Evolutionary conservation across 2,329 filamentous ascomycete genomes (phyloP).

Genomic region (Arachnomyces sp.): DNA sequence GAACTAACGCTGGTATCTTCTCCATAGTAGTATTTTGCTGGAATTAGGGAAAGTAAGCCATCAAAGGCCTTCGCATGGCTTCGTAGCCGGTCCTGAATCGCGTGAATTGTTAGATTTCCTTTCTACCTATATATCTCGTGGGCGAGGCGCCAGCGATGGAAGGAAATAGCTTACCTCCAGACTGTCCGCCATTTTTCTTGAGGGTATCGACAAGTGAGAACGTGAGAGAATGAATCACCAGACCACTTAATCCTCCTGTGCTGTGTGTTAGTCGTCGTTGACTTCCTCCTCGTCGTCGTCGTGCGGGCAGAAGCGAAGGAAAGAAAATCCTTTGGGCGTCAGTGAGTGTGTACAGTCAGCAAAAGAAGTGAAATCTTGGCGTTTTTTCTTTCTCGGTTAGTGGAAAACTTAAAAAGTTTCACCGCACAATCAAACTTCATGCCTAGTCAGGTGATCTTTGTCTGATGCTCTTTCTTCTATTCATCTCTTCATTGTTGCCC

Average conservation of each 20-base stretch:
- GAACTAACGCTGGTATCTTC: constrained; percentile 75
- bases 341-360: constrained; percentile 3
- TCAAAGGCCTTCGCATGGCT: constrained; percentile 67
- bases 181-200: constrained; percentile 12
- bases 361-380: constrained; percentile 13
- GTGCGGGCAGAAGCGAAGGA: neutral
- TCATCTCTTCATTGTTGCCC: no score
- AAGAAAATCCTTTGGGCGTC: constrained; percentile 7
- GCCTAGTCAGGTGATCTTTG: no score
- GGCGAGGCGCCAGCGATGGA: neutral
- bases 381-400: constrained; percentile 5
- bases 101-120: constrained; percentile 17
- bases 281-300: neutral
- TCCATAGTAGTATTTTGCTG: constrained; percentile 83
- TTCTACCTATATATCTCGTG: neutral
- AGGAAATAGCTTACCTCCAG: constrained; percentile 12
- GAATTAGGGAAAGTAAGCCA: constrained; percentile 76
- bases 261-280: neutral
- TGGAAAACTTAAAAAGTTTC: no score
- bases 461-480: no score
- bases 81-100: constrained; percentile 38
- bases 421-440: no score
- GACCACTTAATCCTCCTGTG: neutral
- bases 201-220: neutral
- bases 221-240: neutral